Conservation (phyloP, 2,329 filamentous ascomycete genomes). For the Boeremia lycopersici region DNA sequence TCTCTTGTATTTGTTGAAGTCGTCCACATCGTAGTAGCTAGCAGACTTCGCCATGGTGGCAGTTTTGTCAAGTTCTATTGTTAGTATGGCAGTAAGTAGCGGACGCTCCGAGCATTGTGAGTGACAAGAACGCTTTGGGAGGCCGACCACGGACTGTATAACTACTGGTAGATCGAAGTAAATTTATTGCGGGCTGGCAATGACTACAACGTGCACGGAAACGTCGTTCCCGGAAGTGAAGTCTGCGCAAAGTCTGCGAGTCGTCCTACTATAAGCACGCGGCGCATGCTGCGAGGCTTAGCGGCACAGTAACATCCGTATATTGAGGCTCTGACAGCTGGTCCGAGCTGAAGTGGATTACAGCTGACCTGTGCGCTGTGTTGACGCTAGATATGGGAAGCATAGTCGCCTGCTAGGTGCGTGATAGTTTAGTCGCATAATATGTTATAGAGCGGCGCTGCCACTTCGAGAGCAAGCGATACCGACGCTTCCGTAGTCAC, state of each 20-base stretch:
- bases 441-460: not conserved
- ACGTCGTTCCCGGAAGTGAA: not conserved
- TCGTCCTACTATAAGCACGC: conserved; percentile 9
- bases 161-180: not conserved
- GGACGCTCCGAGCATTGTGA: not conserved
- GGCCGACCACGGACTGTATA: not conserved
- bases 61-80: not conserved
- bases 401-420: not conserved
- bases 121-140: not conserved
- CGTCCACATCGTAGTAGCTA: conserved; percentile 34
- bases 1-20: conserved; percentile 30
- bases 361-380: conserved; percentile 9
- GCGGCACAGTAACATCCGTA: conserved; percentile 3
- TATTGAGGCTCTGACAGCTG: conserved; percentile 1
- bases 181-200: not conserved
- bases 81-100: no score
- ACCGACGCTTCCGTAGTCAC: no score
- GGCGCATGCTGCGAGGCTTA: conserved; percentile 8
- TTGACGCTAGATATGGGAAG: not conserved
- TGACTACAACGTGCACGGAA: not conserved
- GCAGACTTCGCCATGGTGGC: conserved; percentile 27
- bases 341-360: conserved; percentile 8
- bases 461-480: not conserved
- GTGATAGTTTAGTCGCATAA: no score
- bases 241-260: not conserved